Evolutionary conservation across 306 rosid species (phyloP).

Genomic region (Cucumis cinereus): DNA sequence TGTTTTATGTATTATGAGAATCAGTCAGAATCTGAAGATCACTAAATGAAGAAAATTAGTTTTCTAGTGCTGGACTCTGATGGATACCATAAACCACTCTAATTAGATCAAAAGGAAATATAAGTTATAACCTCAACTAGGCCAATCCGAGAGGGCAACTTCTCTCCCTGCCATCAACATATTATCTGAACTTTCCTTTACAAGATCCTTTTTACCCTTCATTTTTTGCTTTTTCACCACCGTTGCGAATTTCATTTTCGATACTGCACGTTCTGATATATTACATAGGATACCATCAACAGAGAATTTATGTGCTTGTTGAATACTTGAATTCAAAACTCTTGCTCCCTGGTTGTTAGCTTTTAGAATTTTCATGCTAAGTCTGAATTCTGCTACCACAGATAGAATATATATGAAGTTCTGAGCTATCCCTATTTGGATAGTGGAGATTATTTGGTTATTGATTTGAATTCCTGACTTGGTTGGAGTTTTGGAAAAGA

Average conservation of each 20-base stretch:
- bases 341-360: neutral
- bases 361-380: neutral
- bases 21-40: constrained; percentile 6
- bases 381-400: neutral
- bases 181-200: neutral
- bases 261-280: neutral
- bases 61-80: neutral
- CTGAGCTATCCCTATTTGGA: neutral
- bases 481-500: neutral
- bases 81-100: neutral
- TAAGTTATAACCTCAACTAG: neutral
- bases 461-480: neutral
- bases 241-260: neutral
- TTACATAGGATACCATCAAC: neutral
- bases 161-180: neutral
- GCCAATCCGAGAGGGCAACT: neutral
- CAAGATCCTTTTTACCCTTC: neutral
- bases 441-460: neutral
- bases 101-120: neutral
- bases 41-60: constrained; percentile 9
- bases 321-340: neutral
- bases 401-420: neutral
- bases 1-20: constrained; percentile 10
- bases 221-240: neutral
- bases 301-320: neutral